Percentiles rank a stretch among this genome's conserved stretches.
Conservation (phyloP, 176 grass and related monocot genomes). For the Juncus inflexus region DNA sequence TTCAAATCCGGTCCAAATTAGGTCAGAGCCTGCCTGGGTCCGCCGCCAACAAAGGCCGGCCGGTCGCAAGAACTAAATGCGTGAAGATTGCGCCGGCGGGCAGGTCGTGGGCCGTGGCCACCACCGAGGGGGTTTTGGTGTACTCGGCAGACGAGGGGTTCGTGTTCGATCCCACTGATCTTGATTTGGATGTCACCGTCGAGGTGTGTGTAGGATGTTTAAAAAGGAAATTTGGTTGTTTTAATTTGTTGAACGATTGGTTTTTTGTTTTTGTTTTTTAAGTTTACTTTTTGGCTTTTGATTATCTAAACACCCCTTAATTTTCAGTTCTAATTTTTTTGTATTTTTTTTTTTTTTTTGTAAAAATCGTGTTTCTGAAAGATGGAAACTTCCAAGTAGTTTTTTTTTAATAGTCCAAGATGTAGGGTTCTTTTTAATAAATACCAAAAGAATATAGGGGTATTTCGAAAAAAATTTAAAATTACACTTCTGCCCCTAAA, state of each 20-base stretch:
- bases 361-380: too few species aligned
- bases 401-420: too few species aligned
- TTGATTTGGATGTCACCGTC: constrained; percentile 92
- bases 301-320: too few species aligned
- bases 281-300: background rate
- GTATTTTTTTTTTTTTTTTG: too few species aligned
- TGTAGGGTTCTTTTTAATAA: too few species aligned
- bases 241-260: constrained; percentile 13
- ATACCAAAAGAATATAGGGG: too few species aligned
- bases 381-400: too few species aligned
- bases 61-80: constrained; percentile 70
- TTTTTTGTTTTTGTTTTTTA: too few species aligned
- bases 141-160: constrained; percentile 92
- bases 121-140: constrained; percentile 87
- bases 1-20: constrained; percentile 45
- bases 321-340: too few species aligned
- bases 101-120: constrained; percentile 87
- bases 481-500: too few species aligned
- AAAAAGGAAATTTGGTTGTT: too few species aligned
- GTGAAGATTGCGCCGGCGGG: constrained; percentile 91
- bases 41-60: constrained; percentile 59
- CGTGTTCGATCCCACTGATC: constrained; percentile 89
- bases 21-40: constrained; percentile 80
- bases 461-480: too few species aligned
- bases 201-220: constrained; percentile 33